These are phyloP conservation scores for Paraphoma chrysanthemicola DNA, from an alignment of 2,329 filamentous ascomycete genomes.

Conservation along the genomic window DNA sequence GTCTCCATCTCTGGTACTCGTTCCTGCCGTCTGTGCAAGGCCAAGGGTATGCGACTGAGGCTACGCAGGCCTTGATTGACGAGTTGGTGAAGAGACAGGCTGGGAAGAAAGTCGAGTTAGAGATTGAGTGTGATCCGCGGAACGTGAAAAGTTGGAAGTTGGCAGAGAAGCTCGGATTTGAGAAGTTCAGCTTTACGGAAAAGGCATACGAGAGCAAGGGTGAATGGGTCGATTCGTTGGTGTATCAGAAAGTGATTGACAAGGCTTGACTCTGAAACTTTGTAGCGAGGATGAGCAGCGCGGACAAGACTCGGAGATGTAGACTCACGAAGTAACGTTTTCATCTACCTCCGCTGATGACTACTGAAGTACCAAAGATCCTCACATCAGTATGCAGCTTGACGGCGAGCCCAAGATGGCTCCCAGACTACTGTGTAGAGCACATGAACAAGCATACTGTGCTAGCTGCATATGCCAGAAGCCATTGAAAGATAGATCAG, in stretches of 20 bases:
- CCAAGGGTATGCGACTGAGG: conserved; percentile 40
- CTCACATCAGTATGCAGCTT: too few species aligned
- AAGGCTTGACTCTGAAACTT: not conserved
- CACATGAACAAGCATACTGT: too few species aligned
- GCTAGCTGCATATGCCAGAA: too few species aligned
- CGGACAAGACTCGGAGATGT: too few species aligned
- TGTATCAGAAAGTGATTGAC: conserved; percentile 24
- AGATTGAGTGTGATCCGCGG: conserved; percentile 47
- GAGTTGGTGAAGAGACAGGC: conserved; percentile 16
- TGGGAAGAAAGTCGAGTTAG: conserved; percentile 23
- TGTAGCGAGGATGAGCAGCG: too few species aligned
- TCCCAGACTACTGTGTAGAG: too few species aligned
- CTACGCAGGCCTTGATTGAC: conserved; percentile 33
- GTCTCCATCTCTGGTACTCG: conserved; percentile 40
- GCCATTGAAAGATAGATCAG: too few species aligned
- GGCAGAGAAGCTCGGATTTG: conserved; percentile 40
- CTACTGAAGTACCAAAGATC: too few species aligned
- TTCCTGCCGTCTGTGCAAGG: conserved; percentile 35
- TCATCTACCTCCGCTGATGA: too few species aligned
- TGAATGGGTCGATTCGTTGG: conserved; percentile 41
- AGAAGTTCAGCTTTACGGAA: conserved; percentile 30
- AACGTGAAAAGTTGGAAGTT: conserved; percentile 38
- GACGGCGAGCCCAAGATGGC: too few species aligned
- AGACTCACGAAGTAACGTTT: too few species aligned
- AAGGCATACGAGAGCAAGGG: conserved; percentile 40